Evolutionary conservation across 225 moss, liverwort and hornwort species (phyloP), one percentile per base, ranked within the genome.

Genomic region (Climacium dendroides): DNA sequence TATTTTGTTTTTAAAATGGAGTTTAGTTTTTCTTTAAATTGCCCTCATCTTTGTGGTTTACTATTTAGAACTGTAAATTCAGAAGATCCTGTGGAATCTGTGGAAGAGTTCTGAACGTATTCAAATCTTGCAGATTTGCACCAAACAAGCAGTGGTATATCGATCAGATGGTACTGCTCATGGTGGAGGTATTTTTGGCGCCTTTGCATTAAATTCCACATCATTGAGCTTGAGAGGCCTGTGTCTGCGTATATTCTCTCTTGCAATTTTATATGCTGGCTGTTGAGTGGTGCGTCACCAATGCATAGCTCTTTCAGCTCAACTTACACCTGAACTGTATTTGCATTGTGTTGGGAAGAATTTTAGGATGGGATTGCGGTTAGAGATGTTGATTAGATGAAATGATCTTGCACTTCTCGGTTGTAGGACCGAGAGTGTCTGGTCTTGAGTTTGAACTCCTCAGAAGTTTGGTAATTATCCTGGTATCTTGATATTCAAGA

Each of bases 71-170:
- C 19, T 85, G 43, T 77, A 52, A 65, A 74, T 52, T 78, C 74
- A 83, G 54, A 78, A 23, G 55, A 72, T 63, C 50, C 39, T 88
- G 48, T 81, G 72, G 69, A 77, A 29, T 52, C 28, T 47, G 30
- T 72, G n/a, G 5, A 67, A 41, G 55, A 83, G 35, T 83, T 83
- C 19, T 85, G 67, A 86, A 65, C 54, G 59, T 82, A 28, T 81
- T 66, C 37, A 43, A 74, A 63, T 80, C 78, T 54, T 89, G 90
- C 93, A 98, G 98, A 89, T 97, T 97, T 81, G 86, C 96, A 82
- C 98, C 98, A 60, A 93, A 86, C 81, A 97, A 97, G 91, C 96
- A 95, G 83, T 98, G 98, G 98, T 97, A 98, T 81, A 95, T 98
- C 60, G 96, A 98, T 92, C 98, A 95, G 85, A 95, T 97, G 94